phyloP scores from a whole-genome alignment of 495 filamentous ascomycete genomes.

The Penicillium nucicola region DNA sequence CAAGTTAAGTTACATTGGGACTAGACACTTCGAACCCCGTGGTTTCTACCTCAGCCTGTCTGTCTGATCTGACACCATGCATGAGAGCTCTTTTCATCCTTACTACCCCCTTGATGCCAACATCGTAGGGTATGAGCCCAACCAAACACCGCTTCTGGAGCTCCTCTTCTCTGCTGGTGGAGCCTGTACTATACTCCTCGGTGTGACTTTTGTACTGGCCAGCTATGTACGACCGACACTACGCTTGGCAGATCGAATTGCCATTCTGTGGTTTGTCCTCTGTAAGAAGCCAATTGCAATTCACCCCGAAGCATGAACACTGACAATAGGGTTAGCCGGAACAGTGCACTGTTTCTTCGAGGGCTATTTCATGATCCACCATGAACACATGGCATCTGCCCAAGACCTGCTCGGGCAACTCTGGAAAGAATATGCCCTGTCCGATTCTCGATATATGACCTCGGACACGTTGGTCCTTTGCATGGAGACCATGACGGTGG shows the following conservation, averaged over 20 bases:
- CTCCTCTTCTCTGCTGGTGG: constrained; percentile 53
- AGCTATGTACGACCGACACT: constrained; percentile 46
- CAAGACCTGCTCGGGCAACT: constrained; percentile 72
- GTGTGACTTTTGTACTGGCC: constrained; percentile 45
- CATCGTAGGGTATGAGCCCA: constrained; percentile 61
- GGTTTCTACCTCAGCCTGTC: no score
- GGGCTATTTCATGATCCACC: constrained; percentile 75
- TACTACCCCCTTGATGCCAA: constrained; percentile 66
- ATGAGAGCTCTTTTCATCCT: constrained; percentile 48
- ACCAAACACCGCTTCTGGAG: constrained; percentile 50
- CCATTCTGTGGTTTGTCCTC: constrained; percentile 66
- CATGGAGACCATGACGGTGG: constrained; percentile 79
- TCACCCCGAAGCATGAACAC: not conserved
- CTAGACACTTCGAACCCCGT: no score
- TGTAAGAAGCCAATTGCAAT: constrained; percentile 40
- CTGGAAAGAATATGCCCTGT: constrained; percentile 86
- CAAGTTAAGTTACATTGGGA: no score
- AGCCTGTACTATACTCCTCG: constrained; percentile 49
- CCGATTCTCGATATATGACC: constrained; percentile 79
- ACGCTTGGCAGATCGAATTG: constrained; percentile 46
- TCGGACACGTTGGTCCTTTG: constrained; percentile 77
- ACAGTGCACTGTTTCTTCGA: constrained; percentile 78
- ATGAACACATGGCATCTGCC: constrained; percentile 52
- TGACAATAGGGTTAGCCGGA: constrained; percentile 45
- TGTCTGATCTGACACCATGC: constrained; percentile 7